Conservation (phyloP, 345 rosid species). For the Eucalyptus marginata region DNA sequence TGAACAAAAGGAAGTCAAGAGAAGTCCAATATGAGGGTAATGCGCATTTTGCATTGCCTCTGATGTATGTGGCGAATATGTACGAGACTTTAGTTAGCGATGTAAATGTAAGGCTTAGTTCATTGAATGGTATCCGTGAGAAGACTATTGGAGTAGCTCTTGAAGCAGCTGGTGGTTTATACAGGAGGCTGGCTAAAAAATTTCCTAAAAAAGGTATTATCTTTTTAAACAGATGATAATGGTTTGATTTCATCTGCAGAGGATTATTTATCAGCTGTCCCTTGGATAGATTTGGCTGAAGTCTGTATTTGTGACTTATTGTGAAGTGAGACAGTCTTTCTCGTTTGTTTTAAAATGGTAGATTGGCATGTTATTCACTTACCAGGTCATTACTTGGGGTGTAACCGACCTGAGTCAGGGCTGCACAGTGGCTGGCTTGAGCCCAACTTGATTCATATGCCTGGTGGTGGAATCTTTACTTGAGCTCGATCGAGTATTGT, state of each 20-base stretch:
- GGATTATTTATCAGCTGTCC: not conserved
- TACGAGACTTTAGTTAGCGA: slow-evolving; percentile 71
- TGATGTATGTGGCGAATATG: slow-evolving; percentile 91
- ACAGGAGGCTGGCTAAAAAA: slow-evolving; percentile 70
- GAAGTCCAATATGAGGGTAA: slow-evolving; percentile 81
- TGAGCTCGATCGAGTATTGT: not conserved
- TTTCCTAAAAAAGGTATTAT: slow-evolving; percentile 76
- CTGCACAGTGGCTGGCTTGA: not conserved
- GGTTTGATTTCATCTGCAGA: not conserved
- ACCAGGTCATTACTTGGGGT: not conserved
- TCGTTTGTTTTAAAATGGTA: not conserved
- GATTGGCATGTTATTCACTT: not conserved
- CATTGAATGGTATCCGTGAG: slow-evolving; percentile 66
- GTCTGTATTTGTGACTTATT: not conserved
- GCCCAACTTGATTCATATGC: not conserved
- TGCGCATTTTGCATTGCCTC: slow-evolving; percentile 54
- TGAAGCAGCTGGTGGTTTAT: slow-evolving; percentile 96
- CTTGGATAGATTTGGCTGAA: not conserved
- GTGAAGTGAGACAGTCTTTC: not conserved
- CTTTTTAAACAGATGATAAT: not conserved
- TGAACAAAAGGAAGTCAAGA: slow-evolving; percentile 62
- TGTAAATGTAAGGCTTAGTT: slow-evolving; percentile 66
- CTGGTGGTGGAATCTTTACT: not conserved
- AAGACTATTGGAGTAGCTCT: slow-evolving; percentile 85
- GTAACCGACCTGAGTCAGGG: not conserved